Base-by-base conservation (phyloP, 257 asterid species). In the Ocimum tenuiflorum region DNA sequence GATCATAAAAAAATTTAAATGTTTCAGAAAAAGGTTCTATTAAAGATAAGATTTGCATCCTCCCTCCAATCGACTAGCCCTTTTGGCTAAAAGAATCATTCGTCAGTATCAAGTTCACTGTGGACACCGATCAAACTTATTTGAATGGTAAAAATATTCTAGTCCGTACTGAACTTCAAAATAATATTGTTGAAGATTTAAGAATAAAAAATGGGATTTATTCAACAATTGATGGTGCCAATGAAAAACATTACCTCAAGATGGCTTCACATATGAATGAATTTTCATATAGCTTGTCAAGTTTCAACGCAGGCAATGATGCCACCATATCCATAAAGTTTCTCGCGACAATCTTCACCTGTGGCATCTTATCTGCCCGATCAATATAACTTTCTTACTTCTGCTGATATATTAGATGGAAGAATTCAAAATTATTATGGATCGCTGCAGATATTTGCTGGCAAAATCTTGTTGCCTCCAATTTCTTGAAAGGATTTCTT, bases 251-350 rank as follows among this genome's bases (percentile, higher is more conserved):
- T 57, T 50, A 91, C 97, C 99, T 88, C 83, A 92, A 89, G 62
- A 92, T 89, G 60, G 99, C 95, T 80, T 89, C 91, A 69, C 99
- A 87, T 57, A 89, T 89, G 82, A 89, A 92, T 19, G 97, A 81
- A 69, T 88, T 92, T 24, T 87, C 86, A 66, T 87, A 92, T 64
- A 92, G 96, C 76, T 75, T 83, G 79, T 94, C 96, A 9, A 94
- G 97, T 78, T 94, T 94, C 75, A 78, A n/a, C 1, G 94, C 86
- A 20, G 99, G 97, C 86, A 94, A 69, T 29, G 97, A 94, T 53
- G 97, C 95, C 86, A 88, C 99, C 97, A 94, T 94, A 78, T 94
- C 99, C 99, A 90, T 88, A 71, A 94, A 94, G 67, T 94, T 94
- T 71, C 82, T 88, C 4, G 99, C 96, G 3, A 94, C 97, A 45